Base-by-base conservation (phyloP, 768 basidiomycete species). In the Coprinellus micaceus region DNA sequence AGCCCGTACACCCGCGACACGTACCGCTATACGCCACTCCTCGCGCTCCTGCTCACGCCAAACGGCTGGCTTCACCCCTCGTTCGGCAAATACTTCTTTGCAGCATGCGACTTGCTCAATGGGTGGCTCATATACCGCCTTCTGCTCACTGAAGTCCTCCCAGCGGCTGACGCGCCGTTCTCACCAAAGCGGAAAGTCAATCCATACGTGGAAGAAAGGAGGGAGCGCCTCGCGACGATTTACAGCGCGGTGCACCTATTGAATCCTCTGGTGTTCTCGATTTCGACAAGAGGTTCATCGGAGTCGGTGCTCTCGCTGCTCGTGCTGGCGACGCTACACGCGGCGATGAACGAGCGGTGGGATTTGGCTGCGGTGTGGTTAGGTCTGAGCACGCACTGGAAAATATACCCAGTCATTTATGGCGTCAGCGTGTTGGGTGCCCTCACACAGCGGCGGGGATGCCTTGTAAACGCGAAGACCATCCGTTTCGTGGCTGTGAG, bases 231-330 rank as follows among this genome's bases (percentile, higher is more conserved):
- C 53, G 85, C 89, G 4, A 78, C 81, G 1, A 61, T 85, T n/a
- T 84, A 84, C 61, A 81, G 82, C 33, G 74, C 82, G 0, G 64
- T 88, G 2, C 92, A 98, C 74, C 85, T 98, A 2, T 79, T 98
- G 57, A 98, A 95, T 71, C 97, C 97, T 0, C 81, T 99, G 63
- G 89, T 96, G 2, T 90, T 97, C 69, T 88, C 94, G 60, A 98
- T 99, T 63, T 97, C 95, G 6, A 98, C 97, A 0, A 86, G 97
- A 17, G 97, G 97, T 6, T 98, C 94, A 17, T 95, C 96, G 3
- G 97, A 99, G 69, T 85, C 92, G 2, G 74, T 97, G 17, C 83
- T 98, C 15, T 85, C 87, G 37, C 75, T 89, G 1, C 77, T 95
- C 55, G 89, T 98, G 37, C 78, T 97, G 37, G 71, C 81, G 51